These are phyloP conservation scores for Rhododendron mucronatum DNA, from an alignment of 148 eudicot genomes.

Conservation along the genomic window DNA sequence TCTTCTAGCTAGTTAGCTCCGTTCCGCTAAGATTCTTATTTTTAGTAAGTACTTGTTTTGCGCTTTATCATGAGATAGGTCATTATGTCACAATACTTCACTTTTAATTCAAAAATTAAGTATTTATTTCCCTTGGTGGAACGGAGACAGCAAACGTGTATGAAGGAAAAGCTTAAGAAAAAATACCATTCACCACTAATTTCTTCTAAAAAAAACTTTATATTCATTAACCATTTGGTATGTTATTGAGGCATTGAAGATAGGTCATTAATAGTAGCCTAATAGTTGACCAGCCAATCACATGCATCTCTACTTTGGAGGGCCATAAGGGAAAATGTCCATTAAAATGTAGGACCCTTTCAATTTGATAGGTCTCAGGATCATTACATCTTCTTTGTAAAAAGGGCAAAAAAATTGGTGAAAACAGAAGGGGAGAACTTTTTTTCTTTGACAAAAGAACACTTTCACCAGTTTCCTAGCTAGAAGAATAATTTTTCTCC, in stretches of 20 bases:
- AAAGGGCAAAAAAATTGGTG: neutral
- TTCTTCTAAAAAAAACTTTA: neutral
- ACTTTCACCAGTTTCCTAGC: slow-evolving; percentile 13
- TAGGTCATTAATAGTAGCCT: neutral
- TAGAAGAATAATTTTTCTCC: slow-evolving; percentile 1
- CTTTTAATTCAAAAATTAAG: too few relatives aligned
- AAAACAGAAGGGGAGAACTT: slow-evolving; percentile 3
- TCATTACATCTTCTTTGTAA: neutral
- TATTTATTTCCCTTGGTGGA: neutral
- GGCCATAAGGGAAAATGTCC: neutral
- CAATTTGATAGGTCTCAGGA: slow-evolving; percentile 1
- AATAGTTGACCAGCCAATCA: slow-evolving; percentile 6
- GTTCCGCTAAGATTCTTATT: too few relatives aligned
- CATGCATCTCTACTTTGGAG: slow-evolving; percentile 7
- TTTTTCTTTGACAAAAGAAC: slow-evolving; percentile 5
- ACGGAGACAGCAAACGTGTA: neutral
- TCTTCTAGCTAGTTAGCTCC: neutral
- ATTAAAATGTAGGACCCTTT: slow-evolving; percentile 7
- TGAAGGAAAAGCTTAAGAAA: neutral
- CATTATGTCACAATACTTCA: too few relatives aligned
- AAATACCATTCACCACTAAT: neutral
- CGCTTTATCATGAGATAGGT: too few relatives aligned
- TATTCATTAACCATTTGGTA: neutral
- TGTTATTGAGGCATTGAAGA: neutral
- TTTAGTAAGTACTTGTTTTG: too few relatives aligned